Percentiles rank a stretch among this genome's conserved stretches.
Conservation (phyloP, 257 asterid genomes). For the Solanum boliviense region DNA sequence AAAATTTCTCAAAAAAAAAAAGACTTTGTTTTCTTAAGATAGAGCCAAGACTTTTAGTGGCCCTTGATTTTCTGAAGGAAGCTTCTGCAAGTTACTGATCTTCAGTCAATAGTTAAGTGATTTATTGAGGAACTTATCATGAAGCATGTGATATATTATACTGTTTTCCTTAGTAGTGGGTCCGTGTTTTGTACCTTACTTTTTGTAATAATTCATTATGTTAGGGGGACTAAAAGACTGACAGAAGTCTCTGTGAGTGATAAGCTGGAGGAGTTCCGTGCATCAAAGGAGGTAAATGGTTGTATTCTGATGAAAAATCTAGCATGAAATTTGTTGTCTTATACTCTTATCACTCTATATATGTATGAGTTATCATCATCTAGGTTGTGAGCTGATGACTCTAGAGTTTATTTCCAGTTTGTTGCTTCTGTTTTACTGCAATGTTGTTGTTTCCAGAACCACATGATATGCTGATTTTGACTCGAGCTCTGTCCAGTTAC, state of each 20-base stretch:
- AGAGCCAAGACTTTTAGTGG: neutral
- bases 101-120: neutral
- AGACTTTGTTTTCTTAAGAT: neutral
- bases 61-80: neutral
- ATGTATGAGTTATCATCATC: neutral
- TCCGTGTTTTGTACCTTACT: neutral
- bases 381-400: neutral
- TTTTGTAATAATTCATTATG: neutral
- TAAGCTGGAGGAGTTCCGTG: slow-evolving; percentile 91
- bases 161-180: neutral
- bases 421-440: neutral
- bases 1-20: no score
- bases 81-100: neutral
- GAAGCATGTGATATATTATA: neutral
- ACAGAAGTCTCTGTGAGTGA: slow-evolving; percentile 90
- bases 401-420: neutral
- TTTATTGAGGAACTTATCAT: neutral
- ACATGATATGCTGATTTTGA: neutral
- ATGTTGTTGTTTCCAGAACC: neutral
- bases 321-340: neutral
- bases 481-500: neutral
- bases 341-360: neutral
- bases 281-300: slow-evolving; percentile 74
- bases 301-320: neutral
- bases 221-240: slow-evolving; percentile 40